Percentiles rank a stretch among this genome's conserved stretches.
phyloP scores from a whole-genome alignment of 2,329 filamentous ascomycete genomes.

The Botrytis medusae region DNA sequence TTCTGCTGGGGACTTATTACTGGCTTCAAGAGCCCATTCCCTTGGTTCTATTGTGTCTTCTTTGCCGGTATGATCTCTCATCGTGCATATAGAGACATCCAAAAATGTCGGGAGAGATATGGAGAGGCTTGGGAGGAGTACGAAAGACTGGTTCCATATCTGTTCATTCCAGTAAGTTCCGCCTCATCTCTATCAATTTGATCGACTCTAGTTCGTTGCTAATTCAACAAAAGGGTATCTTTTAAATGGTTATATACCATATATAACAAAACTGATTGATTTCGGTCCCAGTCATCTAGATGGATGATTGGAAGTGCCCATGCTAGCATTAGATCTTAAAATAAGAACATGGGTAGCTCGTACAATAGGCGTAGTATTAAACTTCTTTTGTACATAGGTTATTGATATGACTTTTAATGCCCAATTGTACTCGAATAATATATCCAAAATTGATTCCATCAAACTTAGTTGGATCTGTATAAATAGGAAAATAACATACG shows the following conservation, averaged over 20 bases:
- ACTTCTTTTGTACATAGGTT: conserved; percentile 17
- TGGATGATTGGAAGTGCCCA: not conserved
- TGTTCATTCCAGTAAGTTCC: conserved; percentile 70
- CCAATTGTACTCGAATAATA: not conserved
- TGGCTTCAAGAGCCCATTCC: conserved; percentile 77
- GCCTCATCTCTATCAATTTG: not conserved
- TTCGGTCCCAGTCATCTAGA: not conserved
- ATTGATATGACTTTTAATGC: conserved; percentile 12
- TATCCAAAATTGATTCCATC: not conserved
- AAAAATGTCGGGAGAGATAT: conserved; percentile 74
- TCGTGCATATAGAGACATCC: conserved; percentile 72
- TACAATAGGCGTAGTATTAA: not conserved
- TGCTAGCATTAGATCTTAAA: not conserved
- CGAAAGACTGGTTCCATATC: conserved; percentile 74
- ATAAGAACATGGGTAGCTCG: conserved; percentile 1
- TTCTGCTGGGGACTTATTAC: conserved; percentile 78
- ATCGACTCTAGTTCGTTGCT: not conserved
- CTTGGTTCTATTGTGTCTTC: conserved; percentile 87
- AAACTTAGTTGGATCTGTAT: not conserved
- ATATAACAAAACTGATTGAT: not conserved
- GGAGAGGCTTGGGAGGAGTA: conserved; percentile 82
- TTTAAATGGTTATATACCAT: conserved; percentile 2
- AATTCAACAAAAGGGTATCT: conserved; percentile 5
- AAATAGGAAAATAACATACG: not conserved
- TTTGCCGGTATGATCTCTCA: conserved; percentile 79